These are phyloP conservation scores for Dryas drummondii DNA, from an alignment of 306 rosid genomes.

Conservation along the genomic window DNA sequence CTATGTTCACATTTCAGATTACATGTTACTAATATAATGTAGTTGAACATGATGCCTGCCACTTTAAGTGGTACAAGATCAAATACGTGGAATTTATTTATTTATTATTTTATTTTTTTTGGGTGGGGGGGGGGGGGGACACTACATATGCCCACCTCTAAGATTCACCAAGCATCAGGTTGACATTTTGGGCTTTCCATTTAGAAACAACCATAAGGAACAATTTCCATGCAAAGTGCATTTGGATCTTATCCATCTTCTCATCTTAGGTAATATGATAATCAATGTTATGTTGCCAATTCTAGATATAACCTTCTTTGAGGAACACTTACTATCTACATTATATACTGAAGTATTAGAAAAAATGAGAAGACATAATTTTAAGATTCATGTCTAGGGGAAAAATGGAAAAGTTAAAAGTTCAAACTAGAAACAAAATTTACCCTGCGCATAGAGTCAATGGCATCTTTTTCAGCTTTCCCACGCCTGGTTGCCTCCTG, in stretches of 20 bases:
- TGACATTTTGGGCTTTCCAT: neutral
- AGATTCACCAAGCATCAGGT: neutral
- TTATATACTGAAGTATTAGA: neutral
- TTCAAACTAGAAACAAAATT: constrained; percentile 3
- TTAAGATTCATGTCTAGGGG: neutral
- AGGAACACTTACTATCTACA: neutral
- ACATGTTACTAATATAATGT: constrained; percentile 11
- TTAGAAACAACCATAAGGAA: neutral
- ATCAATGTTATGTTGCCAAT: neutral
- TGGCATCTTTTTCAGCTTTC: constrained; percentile 72
- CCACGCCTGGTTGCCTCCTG: constrained; percentile 54
- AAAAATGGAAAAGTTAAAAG: neutral
- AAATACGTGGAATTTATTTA: neutral
- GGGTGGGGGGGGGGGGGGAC: too few species aligned
- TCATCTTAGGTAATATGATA: constrained; percentile 2
- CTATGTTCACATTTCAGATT: constrained; percentile 9
- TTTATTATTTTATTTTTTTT: neutral
- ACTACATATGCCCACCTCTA: constrained; percentile 1
- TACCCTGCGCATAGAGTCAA: constrained; percentile 68
- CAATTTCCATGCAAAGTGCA: neutral
- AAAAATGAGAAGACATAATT: neutral
- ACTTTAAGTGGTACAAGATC: constrained; percentile 6
- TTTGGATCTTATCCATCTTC: neutral
- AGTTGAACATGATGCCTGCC: constrained; percentile 1
- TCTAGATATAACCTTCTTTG: neutral